Evolutionary conservation across 129 eudicot genomes (phyloP).

Genomic region (Oenanthe sinensis): DNA sequence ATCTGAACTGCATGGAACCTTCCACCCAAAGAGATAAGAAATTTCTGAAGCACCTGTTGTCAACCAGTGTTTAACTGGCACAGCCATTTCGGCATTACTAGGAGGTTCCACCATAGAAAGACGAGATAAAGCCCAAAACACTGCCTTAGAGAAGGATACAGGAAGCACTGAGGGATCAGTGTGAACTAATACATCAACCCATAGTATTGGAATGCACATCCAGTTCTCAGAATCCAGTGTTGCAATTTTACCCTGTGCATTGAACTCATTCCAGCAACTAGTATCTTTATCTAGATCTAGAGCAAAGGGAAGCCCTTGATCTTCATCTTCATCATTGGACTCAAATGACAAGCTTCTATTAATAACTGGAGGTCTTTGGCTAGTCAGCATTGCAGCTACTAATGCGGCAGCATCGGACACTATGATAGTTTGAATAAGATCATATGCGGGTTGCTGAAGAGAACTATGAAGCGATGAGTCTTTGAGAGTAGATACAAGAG

Average conservation of each 20-base stretch:
- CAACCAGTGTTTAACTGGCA: constrained; percentile 66
- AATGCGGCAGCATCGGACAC: constrained; percentile 93
- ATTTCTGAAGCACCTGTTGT: constrained; percentile 50
- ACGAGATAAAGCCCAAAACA: constrained; percentile 82
- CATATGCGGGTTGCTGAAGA: constrained; percentile 91
- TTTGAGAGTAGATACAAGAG: constrained; percentile 81
- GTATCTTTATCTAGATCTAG: constrained; percentile 35
- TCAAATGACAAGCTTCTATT: constrained; percentile 29
- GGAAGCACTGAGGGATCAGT: constrained; percentile 73
- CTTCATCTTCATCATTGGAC: constrained; percentile 45
- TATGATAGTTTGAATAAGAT: constrained; percentile 76
- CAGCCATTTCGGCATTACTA: constrained; percentile 49
- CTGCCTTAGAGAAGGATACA: constrained; percentile 71
- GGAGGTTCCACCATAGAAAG: constrained; percentile 73
- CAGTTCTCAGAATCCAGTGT: constrained; percentile 42
- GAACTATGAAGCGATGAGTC: constrained; percentile 68
- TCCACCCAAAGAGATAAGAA: constrained; percentile 81
- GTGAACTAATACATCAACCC: constrained; percentile 81
- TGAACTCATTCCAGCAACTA: constrained; percentile 77
- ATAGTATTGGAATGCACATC: constrained; percentile 93
- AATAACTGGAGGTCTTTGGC: constrained; percentile 32
- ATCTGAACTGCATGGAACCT: constrained; percentile 78
- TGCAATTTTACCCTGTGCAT: constrained; percentile 42
- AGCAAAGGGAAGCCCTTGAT: constrained; percentile 33
- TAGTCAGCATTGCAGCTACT: constrained; percentile 41